These are phyloP conservation scores for Eurotiales sp. DNA, from an alignment of 2,329 filamentous ascomycete species.

Conservation along the genomic window DNA sequence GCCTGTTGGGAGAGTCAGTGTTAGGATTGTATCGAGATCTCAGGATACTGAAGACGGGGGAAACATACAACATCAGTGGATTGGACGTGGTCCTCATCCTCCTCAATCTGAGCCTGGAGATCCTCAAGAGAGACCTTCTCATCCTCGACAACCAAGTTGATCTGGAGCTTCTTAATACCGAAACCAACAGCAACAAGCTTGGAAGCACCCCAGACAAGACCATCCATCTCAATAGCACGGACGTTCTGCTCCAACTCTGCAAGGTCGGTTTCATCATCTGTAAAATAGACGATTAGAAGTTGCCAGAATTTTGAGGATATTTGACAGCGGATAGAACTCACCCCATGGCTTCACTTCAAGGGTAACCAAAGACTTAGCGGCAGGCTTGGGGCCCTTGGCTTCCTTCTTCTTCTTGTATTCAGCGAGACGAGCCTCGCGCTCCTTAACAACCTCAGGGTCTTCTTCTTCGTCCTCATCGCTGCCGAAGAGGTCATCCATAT, in stretches of 20 bases:
- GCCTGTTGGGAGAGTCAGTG: constrained; percentile 35
- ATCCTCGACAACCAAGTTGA: constrained; percentile 96
- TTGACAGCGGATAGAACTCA: constrained; percentile 49
- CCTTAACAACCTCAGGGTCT: constrained; percentile 75
- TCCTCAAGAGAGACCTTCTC: constrained; percentile 89
- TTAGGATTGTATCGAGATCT: not conserved
- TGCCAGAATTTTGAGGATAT: constrained; percentile 15
- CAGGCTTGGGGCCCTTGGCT: constrained; percentile 70
- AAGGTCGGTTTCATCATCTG: constrained; percentile 93
- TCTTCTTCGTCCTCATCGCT: constrained; percentile 93
- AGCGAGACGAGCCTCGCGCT: constrained; percentile 84
- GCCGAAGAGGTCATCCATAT: constrained; percentile 90
- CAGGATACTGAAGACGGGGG: not conserved
- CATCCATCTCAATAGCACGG: constrained; percentile 81
- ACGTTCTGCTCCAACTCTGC: constrained; percentile 74
- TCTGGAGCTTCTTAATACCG: constrained; percentile 99
- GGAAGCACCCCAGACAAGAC: constrained; percentile 92
- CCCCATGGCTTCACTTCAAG: constrained; percentile 98
- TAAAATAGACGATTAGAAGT: constrained; percentile 5
- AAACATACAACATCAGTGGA: constrained; percentile 72
- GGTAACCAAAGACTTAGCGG: constrained; percentile 94
- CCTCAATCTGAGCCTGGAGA: constrained; percentile 80
- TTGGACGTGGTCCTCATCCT: constrained; percentile 93
- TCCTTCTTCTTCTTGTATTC: constrained; percentile 97
- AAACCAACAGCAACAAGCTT: constrained; percentile 88